Evolutionary conservation across 2,329 filamentous ascomycete genomes (phyloP).

Genomic region (Dactylellina leptospora): DNA sequence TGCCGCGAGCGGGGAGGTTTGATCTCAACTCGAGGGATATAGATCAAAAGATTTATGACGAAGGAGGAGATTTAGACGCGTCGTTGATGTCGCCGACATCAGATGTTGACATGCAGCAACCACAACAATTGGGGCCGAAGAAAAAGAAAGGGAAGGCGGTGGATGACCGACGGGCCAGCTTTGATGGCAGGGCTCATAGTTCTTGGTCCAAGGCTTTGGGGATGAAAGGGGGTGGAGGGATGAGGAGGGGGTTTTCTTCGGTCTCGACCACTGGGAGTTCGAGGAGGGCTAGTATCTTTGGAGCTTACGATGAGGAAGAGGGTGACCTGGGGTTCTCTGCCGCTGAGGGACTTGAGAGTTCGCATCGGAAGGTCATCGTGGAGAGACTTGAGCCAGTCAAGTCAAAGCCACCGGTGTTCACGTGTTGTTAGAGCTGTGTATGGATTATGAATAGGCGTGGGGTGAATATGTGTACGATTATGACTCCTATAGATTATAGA

Average conservation of each 20-base stretch:
- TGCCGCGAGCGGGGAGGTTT: conserved; percentile 56
- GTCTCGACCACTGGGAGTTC: conserved; percentile 28
- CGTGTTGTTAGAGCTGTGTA: conserved; percentile 76
- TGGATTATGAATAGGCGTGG: background rate
- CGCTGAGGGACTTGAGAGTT: conserved; percentile 90
- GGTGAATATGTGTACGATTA: conserved; percentile 29
- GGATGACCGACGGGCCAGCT: conserved; percentile 41
- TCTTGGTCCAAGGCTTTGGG: conserved; percentile 53
- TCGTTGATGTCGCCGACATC: conserved; percentile 32
- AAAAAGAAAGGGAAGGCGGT: conserved; percentile 32
- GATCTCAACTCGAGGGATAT: conserved; percentile 44
- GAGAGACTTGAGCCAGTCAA: conserved; percentile 96
- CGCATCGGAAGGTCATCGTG: conserved; percentile 92
- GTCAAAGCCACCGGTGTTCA: conserved; percentile 93
- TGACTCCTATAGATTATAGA: conserved; percentile 16
- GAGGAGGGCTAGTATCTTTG: conserved; percentile 37
- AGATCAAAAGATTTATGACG: conserved; percentile 20
- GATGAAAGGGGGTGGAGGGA: conserved; percentile 49
- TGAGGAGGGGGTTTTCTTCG: conserved; percentile 43
- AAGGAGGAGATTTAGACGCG: conserved; percentile 15
- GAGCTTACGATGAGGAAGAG: conserved; percentile 77
- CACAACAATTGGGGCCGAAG: conserved; percentile 2
- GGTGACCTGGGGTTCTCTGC: conserved; percentile 94
- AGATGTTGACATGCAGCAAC: conserved; percentile 19
- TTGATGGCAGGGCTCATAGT: conserved; percentile 52